Conservation (phyloP, 331 rosid genomes). For the Acacia concinna region DNA sequence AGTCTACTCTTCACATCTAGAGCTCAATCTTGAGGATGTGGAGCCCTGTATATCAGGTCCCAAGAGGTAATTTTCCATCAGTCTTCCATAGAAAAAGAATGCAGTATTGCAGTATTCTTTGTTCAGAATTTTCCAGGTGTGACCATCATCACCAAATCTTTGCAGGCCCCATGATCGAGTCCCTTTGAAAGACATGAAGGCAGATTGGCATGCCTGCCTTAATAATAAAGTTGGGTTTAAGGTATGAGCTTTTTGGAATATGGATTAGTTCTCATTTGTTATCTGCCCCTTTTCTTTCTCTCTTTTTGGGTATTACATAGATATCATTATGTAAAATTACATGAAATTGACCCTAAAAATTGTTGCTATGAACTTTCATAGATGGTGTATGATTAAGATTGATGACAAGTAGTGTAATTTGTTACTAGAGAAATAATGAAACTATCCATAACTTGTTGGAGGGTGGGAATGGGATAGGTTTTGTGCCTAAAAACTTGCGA, state of each 20-base stretch:
- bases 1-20: constrained; percentile 71
- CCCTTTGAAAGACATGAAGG: constrained; percentile 78
- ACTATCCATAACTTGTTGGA: background rate
- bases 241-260: constrained; percentile 44
- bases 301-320: background rate
- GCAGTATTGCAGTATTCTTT: background rate
- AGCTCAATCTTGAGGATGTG: constrained; percentile 69
- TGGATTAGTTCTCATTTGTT: background rate
- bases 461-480: background rate
- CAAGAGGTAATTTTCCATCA: constrained; percentile 55
- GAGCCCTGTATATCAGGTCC: constrained; percentile 89
- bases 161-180: constrained; percentile 92
- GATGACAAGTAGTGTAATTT: background rate
- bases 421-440: background rate
- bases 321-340: background rate
- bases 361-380: background rate
- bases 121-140: constrained; percentile 28
- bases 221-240: constrained; percentile 83
- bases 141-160: constrained; percentile 29
- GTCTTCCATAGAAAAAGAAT: constrained; percentile 14
- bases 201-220: constrained; percentile 80
- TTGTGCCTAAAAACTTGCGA: background rate
- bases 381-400: background rate
- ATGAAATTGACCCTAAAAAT: background rate
- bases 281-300: background rate